Evolutionary conservation across 805 yeast species (phyloP), one percentile per base, ranked within the genome.

Genomic region (Saitoella complicata): DNA sequence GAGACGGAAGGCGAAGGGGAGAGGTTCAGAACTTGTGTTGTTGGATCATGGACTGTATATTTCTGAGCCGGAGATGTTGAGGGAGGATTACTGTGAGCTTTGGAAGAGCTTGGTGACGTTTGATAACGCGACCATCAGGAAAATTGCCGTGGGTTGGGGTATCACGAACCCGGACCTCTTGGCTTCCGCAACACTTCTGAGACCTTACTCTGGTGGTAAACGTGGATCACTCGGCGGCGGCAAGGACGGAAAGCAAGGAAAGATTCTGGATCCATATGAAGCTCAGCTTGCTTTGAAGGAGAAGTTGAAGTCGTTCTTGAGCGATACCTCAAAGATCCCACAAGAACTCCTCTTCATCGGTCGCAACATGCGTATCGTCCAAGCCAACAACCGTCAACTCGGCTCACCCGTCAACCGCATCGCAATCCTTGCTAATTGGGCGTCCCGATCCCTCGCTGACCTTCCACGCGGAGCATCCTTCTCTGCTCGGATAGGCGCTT

Each of bases 41-140:
- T 59, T 81, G 39, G 93, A 81, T 56, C 88, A 80, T 56, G 93
- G 93, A 0, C 62, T 82, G 30, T 81, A 79, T 53, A 72, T 80
- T 13, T 60, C 65, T 13, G 68, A 79, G 47, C 60, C 67, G 1
- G 71, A 65, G 6, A 57, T 64, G 38, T 75, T 81, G 53, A 64
- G 76, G 45, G 51, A 54, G 34, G 72, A 78, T 54, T 80, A 81
- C 56, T 65, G 77, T 45, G 59, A 63, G 35, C 64, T 81, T 34
- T 82, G 91, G 88, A 70, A 70, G 45, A 68, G 69, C 38, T 58
- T 80, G 47, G 74, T 79, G 53, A 68, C 71, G 43, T 63, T 72
- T 11, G 72, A 82, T 53, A 59, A 57, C 33, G 55, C 58, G 5
- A 73, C 68, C 13, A 64, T 81, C 6, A 62, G 62, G 32, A 56